Evolutionary conservation across 192 early-diverging fungal genomes (phyloP).

Genomic region (Diversispora epigaea): DNA sequence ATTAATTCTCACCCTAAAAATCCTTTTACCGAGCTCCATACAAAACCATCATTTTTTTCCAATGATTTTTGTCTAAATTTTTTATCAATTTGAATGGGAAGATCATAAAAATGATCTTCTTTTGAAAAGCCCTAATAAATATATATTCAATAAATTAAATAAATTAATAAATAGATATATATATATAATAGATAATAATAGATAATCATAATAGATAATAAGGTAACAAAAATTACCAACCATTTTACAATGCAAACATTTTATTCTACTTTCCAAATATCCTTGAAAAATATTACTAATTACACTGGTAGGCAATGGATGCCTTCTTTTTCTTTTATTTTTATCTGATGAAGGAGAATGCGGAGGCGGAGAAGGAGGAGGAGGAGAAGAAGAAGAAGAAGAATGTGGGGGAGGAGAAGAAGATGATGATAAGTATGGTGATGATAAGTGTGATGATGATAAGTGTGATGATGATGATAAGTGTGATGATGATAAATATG

Average conservation of each 20-base stretch:
- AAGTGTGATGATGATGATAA: no score
- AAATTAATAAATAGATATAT: neutral
- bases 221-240: neutral
- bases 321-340: conserved; percentile 19
- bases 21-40: conserved; percentile 36
- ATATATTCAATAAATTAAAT: neutral
- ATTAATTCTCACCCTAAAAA: conserved; percentile 36
- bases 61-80: conserved; percentile 38
- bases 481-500: no score
- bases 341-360: neutral
- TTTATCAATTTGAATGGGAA: conserved; percentile 46
- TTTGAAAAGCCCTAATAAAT: conserved; percentile 41
- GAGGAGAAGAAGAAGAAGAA: no score
- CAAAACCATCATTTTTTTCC: conserved; percentile 34
- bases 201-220: neutral
- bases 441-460: no score
- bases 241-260: conserved; percentile 39
- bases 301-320: conserved; percentile 37
- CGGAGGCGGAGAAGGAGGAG: neutral
- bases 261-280: conserved; percentile 38
- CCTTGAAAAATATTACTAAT: conserved; percentile 47
- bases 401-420: no score
- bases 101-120: conserved; percentile 46
- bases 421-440: no score
- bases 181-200: neutral